Conservation (phyloP, 2,329 filamentous ascomycete species). For the Stagonosporopsis chrysanthemi region DNA sequence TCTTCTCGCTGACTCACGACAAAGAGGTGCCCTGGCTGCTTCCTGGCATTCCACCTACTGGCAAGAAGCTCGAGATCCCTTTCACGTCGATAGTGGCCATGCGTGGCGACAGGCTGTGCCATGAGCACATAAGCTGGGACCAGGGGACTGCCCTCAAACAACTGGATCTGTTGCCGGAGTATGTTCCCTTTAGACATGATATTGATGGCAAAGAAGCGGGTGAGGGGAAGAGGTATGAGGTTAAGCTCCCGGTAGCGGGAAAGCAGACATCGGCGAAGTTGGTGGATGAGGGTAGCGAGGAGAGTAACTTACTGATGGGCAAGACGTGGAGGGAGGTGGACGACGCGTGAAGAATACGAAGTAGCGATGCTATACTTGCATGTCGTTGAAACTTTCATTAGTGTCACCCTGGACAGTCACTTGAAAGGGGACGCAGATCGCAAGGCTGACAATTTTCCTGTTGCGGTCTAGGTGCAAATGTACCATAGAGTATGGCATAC, state of each 20-base stretch:
- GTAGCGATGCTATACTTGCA: not conserved
- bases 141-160: constrained; percentile 69
- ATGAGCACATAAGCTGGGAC: constrained; percentile 77
- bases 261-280: constrained; percentile 62
- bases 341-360: constrained; percentile 25
- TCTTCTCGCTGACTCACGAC: constrained; percentile 47
- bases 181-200: constrained; percentile 64
- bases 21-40: constrained; percentile 45
- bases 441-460: too few relatives aligned
- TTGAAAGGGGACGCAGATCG: not conserved
- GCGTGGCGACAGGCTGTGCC: constrained; percentile 71
- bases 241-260: constrained; percentile 67
- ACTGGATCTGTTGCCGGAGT: constrained; percentile 69
- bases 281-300: constrained; percentile 57
- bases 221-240: constrained; percentile 60
- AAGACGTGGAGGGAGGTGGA: constrained; percentile 41
- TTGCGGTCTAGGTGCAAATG: too few relatives aligned
- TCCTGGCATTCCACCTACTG: constrained; percentile 45
- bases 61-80: constrained; percentile 60
- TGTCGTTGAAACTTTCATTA: not conserved
- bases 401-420: not conserved
- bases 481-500: too few relatives aligned
- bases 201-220: constrained; percentile 43
- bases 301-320: constrained; percentile 66
- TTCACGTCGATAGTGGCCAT: constrained; percentile 72